Conservation (phyloP, 192 early-diverging fungal species). For the Funneliformis geosporum region DNA sequence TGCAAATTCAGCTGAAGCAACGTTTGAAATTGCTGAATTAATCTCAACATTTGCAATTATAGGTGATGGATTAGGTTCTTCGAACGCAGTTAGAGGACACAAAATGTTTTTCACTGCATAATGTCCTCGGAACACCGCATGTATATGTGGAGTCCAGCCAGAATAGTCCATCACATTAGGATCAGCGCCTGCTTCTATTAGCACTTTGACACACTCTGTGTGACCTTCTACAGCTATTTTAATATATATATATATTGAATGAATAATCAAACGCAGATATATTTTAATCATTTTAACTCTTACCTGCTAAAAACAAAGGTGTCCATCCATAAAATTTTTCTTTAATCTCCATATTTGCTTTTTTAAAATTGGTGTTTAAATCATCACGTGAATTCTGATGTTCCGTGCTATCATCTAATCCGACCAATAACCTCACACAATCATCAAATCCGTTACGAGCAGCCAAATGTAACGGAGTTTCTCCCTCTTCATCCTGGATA, state of each 20-base stretch:
- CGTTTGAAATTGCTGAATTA: conserved; percentile 30
- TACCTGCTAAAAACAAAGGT: conserved; percentile 63
- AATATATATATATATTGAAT: neutral
- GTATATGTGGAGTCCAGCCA: conserved; percentile 63
- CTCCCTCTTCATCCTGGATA: conserved; percentile 69
- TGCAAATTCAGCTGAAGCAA: conserved; percentile 48
- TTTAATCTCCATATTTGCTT: conserved; percentile 48
- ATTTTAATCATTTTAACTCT: neutral
- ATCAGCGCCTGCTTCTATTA: conserved; percentile 57
- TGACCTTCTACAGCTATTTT: conserved; percentile 62
- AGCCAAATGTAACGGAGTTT: conserved; percentile 60
- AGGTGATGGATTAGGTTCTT: conserved; percentile 35
- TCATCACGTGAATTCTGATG: neutral
- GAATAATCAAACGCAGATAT: neutral
- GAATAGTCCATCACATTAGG: conserved; percentile 47
- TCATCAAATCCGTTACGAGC: conserved; percentile 53
- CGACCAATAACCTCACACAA: conserved; percentile 53
- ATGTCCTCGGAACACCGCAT: conserved; percentile 64
- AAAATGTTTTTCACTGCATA: conserved; percentile 51
- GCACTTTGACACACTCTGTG: conserved; percentile 48
- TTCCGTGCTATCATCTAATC: conserved; percentile 15
- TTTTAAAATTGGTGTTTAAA: neutral
- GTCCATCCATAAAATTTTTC: conserved; percentile 66
- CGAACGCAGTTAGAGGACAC: conserved; percentile 41
- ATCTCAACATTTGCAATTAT: neutral